phyloP scores from a whole-genome alignment of 352 stramenopile genomes.

The Discostella stelligera region DNA sequence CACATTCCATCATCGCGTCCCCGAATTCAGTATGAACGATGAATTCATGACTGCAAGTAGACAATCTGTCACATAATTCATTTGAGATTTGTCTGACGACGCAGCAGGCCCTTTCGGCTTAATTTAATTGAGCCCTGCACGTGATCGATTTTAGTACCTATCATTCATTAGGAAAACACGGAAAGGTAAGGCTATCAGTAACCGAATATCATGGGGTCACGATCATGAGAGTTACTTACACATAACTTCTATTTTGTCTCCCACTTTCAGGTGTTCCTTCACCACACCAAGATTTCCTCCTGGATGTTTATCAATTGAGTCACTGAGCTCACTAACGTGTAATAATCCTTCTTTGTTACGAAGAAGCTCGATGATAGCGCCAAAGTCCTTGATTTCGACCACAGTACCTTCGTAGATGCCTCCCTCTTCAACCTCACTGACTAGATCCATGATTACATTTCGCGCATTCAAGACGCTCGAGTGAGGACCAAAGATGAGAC shows the following conservation, averaged over 20 bases:
- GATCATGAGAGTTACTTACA: slow-evolving; percentile 48
- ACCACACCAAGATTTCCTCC: slow-evolving; percentile 56
- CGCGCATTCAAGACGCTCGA: slow-evolving; percentile 85
- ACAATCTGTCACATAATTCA: neutral
- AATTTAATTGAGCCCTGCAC: slow-evolving; percentile 58
- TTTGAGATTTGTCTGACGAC: neutral
- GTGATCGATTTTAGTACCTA: slow-evolving; percentile 38
- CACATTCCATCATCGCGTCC: neutral
- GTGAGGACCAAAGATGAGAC: slow-evolving; percentile 86
- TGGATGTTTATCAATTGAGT: slow-evolving; percentile 49
- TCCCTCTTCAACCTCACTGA: slow-evolving; percentile 84
- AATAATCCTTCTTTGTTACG: slow-evolving; percentile 89
- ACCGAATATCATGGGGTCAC: neutral
- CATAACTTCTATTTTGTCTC: slow-evolving; percentile 67
- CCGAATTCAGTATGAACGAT: neutral
- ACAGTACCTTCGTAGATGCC: slow-evolving; percentile 90
- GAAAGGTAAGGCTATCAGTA: neutral
- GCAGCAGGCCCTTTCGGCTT: slow-evolving; percentile 38
- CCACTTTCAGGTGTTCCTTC: slow-evolving; percentile 50
- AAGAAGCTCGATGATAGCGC: slow-evolving; percentile 88
- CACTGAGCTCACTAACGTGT: slow-evolving; percentile 91
- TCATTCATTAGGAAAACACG: neutral
- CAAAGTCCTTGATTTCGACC: slow-evolving; percentile 93
- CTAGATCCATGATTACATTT: slow-evolving; percentile 82
- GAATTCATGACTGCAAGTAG: neutral